Percentiles rank a stretch among this genome's conserved stretches.
Conservation (phyloP, 2,329 filamentous ascomycete species). For the Plenodomus lindquistii region DNA sequence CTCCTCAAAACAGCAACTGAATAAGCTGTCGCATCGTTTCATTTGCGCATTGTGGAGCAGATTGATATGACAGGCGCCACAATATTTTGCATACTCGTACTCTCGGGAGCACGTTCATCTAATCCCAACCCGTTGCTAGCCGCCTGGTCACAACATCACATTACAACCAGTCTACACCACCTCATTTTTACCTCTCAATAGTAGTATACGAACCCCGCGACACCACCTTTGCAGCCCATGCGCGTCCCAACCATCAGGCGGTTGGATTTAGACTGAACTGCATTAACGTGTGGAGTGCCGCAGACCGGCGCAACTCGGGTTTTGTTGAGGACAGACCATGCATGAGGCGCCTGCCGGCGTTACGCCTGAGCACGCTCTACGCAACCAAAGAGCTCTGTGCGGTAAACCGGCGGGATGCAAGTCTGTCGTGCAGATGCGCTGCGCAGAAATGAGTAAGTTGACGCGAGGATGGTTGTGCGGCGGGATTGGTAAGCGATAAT, state of each 20-base stretch:
- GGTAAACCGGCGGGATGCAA: not conserved
- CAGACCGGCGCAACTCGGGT: slow-evolving; percentile 11
- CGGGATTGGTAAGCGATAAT: not conserved
- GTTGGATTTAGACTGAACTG: slow-evolving; percentile 6
- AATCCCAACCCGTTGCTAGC: not conserved
- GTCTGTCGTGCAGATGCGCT: slow-evolving; percentile 2
- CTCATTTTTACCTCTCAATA: not conserved
- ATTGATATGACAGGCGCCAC: not conserved
- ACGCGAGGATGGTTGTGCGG: not conserved
- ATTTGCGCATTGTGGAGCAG: not conserved
- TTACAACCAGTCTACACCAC: not conserved
- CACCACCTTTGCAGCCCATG: not conserved
- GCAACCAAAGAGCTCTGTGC: slow-evolving; percentile 1
- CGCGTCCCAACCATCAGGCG: not conserved
- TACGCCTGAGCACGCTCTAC: slow-evolving; percentile 22
- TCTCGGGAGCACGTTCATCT: not conserved
- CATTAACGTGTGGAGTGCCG: slow-evolving; percentile 9
- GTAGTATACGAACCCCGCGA: not conserved
- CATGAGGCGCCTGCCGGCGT: slow-evolving; percentile 19
- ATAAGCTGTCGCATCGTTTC: not conserved
- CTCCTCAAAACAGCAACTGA: not conserved
- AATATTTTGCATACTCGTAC: not conserved
- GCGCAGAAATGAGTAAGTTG: not conserved
- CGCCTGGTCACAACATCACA: not conserved
- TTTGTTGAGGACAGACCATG: slow-evolving; percentile 26